Conservation (phyloP, 2,329 filamentous ascomycete species). For the Nemania sp. region DNA sequence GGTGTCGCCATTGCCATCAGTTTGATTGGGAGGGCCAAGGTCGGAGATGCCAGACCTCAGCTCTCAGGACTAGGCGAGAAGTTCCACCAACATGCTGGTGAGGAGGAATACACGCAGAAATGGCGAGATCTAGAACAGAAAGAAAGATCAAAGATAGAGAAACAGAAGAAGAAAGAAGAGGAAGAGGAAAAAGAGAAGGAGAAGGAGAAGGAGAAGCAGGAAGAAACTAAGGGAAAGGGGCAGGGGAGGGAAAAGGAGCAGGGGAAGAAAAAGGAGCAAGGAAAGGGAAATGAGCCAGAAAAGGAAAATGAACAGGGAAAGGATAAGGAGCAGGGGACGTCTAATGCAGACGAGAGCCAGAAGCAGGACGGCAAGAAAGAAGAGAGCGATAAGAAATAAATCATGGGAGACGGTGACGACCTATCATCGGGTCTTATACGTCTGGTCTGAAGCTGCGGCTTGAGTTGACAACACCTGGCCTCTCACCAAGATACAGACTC, state of each 20-base stretch:
- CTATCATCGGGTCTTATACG: background rate
- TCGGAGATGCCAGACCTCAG: constrained; percentile 51
- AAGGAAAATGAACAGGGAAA: background rate
- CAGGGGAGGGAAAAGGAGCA: background rate
- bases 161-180: constrained; percentile 39
- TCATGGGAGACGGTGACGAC: constrained; percentile 4
- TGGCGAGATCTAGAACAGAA: constrained; percentile 49
- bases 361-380: background rate
- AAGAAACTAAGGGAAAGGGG: constrained; percentile 11
- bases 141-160: constrained; percentile 40
- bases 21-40: constrained; percentile 80
- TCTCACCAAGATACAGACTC: too few relatives aligned
- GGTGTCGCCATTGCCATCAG: constrained; percentile 80
- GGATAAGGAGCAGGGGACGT: background rate
- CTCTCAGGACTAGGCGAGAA: constrained; percentile 46
- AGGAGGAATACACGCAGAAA: constrained; percentile 45
- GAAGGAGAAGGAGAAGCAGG: constrained; percentile 37
- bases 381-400: constrained; percentile 4
- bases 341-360: background rate
- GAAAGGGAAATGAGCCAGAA: background rate
- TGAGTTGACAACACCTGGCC: too few relatives aligned
- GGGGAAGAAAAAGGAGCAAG: constrained; percentile 6
- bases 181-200: constrained; percentile 33
- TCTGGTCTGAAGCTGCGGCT: background rate
- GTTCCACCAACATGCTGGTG: constrained; percentile 44